These are phyloP conservation scores for Dactylellina haptotyla DNA, from an alignment of 2,329 filamentous ascomycete genomes.

Conservation along the genomic window DNA sequence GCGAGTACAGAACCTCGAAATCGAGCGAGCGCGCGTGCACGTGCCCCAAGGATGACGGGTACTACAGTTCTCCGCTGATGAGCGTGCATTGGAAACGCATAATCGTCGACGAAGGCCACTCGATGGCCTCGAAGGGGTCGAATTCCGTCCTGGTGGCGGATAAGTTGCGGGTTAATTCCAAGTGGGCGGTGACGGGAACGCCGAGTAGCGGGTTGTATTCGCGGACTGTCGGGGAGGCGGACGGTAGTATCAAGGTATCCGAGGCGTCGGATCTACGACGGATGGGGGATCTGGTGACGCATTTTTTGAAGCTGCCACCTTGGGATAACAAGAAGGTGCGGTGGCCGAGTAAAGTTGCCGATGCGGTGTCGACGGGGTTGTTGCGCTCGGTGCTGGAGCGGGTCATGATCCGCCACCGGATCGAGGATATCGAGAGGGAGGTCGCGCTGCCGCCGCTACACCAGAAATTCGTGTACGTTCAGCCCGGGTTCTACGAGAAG, in stretches of 20 bases:
- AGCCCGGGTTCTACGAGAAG: constrained; percentile 86
- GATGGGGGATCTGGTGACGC: constrained; percentile 72
- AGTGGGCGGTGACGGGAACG: constrained; percentile 92
- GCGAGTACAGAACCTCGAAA: constrained; percentile 63
- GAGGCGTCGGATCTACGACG: constrained; percentile 67
- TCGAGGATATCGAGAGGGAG: constrained; percentile 74
- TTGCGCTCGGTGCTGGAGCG: constrained; percentile 77
- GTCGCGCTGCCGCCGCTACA: constrained; percentile 75
- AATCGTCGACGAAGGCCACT: constrained; percentile 92
- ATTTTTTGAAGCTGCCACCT: constrained; percentile 73
- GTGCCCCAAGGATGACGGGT: constrained; percentile 61
- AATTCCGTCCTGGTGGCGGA: constrained; percentile 68
- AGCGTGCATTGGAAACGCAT: constrained; percentile 84
- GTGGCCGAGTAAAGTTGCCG: constrained; percentile 22
- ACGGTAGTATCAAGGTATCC: constrained; percentile 58
- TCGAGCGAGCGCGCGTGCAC: constrained; percentile 62
- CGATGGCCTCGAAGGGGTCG: constrained; percentile 76
- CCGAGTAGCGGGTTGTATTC: constrained; percentile 80
- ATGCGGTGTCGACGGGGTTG: constrained; percentile 64
- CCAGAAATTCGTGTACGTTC: constrained; percentile 76
- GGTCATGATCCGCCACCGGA: constrained; percentile 81
- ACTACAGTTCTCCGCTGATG: constrained; percentile 72
- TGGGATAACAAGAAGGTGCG: constrained; percentile 16
- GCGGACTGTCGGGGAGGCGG: constrained; percentile 65
- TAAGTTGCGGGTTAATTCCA: constrained; percentile 72